Evolutionary conservation across 371 early-diverging fungal genomes (phyloP), one percentile per base, ranked within the genome.

Genomic region (Mortierella sp.): DNA sequence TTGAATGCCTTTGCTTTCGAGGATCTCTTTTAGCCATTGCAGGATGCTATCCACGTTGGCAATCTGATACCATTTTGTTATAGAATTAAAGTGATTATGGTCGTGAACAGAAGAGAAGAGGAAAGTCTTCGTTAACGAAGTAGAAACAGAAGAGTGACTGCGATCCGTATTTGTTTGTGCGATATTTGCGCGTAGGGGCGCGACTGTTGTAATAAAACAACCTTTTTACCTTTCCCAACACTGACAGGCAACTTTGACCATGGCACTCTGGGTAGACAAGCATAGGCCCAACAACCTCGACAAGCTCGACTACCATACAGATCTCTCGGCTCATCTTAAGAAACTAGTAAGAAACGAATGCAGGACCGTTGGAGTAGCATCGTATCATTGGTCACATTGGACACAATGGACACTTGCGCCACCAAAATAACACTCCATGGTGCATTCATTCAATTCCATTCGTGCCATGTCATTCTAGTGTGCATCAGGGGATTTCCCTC

Each of bases 201-300:
- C 64, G 66, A 49, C 66, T 72, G 47, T n/a, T 47, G 11, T 49
- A 43, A 35, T 58, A 22, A 12, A 32, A 60, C 62, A 8, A 20
- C 22, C 59, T 30, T 18, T 58, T 52, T 54, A 35, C 37, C 64
- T 39, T 16, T 18, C 51, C 64, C 26, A 45, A 49, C n/a, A 43
- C 30, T 22, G 26, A 8, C 20, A 18, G 52, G 24, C 55, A 26
- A 28, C 16, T 6, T 55, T 55, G 16, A 55, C 30, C 9, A 93
- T 92, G 93, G 92, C 93, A 78, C 90, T 99, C 51, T 99, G 98
- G 98, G 95, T 96, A 49, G 99, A 99, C 88, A 98, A 98, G 86
- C 94, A 99, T 85, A 89, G 95, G 57, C 99, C 99, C 40, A 88
- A 86, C 59, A 80, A 89, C 35, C 92, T 99, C 63, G 94, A 95